Evolutionary conservation across 106 monocot genomes (phyloP).

Genomic region (Dendrobium officinale): DNA sequence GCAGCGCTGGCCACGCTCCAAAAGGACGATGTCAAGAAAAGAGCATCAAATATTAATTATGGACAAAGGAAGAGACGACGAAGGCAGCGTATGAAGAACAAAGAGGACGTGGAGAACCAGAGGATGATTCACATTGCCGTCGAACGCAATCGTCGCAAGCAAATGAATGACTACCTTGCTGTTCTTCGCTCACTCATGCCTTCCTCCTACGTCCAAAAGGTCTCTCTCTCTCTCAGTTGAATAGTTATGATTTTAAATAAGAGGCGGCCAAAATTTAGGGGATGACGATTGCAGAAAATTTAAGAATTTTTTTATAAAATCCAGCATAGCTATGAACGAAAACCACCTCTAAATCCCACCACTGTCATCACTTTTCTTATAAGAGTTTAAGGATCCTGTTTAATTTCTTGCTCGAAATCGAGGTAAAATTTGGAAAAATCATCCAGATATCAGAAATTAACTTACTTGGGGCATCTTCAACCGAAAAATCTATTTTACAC

Average conservation of each 20-base stretch:
- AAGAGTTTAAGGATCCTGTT: too few species aligned
- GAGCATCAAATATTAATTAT: too few species aligned
- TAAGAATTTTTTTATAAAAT: too few species aligned
- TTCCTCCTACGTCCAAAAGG: constrained; percentile 35
- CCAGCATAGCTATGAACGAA: too few species aligned
- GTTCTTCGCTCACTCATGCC: constrained; percentile 49
- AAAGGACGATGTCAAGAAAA: background rate
- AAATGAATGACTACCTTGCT: constrained; percentile 50
- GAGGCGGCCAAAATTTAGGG: background rate
- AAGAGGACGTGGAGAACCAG: constrained; percentile 46
- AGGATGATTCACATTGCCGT: constrained; percentile 60
- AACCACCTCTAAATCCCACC: too few species aligned
- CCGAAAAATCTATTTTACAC: too few species aligned
- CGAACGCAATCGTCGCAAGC: constrained; percentile 43
- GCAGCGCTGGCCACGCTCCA: background rate
- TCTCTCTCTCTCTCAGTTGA: background rate
- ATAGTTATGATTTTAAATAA: background rate
- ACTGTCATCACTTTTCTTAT: too few species aligned
- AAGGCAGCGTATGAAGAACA: constrained; percentile 38
- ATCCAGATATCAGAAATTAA: too few species aligned
- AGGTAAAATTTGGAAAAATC: too few species aligned
- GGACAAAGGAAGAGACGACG: constrained; percentile 28
- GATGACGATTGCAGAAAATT: background rate
- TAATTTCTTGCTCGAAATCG: too few species aligned
- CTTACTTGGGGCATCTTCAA: too few species aligned